Evolutionary conservation across 331 rosid species (phyloP), one percentile per base, ranked within the genome.

Genomic region (Quercus tomentella): DNA sequence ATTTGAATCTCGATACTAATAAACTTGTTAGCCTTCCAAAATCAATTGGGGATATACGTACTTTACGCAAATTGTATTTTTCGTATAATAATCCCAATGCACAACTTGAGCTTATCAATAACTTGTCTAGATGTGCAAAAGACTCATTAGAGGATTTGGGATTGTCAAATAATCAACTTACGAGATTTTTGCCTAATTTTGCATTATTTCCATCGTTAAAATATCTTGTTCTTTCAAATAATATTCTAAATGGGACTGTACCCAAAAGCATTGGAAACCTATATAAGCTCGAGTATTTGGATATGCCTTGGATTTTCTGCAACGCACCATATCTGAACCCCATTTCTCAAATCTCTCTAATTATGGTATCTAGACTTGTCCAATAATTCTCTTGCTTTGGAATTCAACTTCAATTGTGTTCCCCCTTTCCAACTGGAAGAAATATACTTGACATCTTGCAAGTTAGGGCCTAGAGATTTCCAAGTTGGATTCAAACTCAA

Each of bases 331-430:
- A 6, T 25, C 56, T 60, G 81, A 70, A 41, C 12, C 74, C 12
- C 78, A 51, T 25, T 79, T 78, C 8, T 25, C 31, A 12, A 43
- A 82, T 21, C 55, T 79, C 25, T 76, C 82, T 0, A 12, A 17
- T 54, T 86, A 33, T 0, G 0, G 0, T 0, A 0, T 0, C 7
- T 83, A 14, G 18, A 16, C 8, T 31, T 83, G 22, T 77, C 78
- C 10, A 5, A 0, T 0, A 87, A 82, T 41, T 16, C 67, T 1
- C 15, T 76, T 6, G 6, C 69, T 0, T 37, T 77, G 22, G 35
- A 2, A 7, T 35, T 83, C 12, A 51, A 1, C 10, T 4, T 75
- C 6, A 41, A 41, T 41, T 7, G 49, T 12, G 12, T 41, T 41
- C n/a, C 49, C 49, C 49, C 49, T 41, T 41, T 41, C 49, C 49